Conservation (phyloP, 371 early-diverging fungal genomes). For the Mortierella polycephala region DNA sequence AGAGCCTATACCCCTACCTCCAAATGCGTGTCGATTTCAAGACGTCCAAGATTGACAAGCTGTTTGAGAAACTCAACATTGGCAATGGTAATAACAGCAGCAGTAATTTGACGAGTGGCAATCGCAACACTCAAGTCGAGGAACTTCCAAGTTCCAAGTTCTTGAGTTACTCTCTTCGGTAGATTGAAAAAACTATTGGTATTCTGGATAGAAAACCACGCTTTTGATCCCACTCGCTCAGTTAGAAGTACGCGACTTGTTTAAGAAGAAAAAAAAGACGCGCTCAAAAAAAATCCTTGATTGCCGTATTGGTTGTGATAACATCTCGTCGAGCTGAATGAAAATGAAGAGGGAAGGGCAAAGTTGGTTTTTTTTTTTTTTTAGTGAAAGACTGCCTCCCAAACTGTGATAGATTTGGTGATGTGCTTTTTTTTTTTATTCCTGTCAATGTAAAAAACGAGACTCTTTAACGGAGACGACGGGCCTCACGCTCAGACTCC, state of each 20-base stretch:
- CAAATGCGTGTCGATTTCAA: conserved; percentile 90
- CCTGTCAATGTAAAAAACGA: conserved; percentile 1
- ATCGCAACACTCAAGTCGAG: conserved; percentile 26
- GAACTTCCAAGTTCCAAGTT: conserved; percentile 27
- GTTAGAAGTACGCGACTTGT: no score
- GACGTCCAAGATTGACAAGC: conserved; percentile 70
- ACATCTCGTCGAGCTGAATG: no score
- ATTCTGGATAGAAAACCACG: no score
- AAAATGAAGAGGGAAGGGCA: no score
- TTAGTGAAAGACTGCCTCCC: no score
- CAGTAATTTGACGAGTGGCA: not conserved
- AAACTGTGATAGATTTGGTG: not conserved
- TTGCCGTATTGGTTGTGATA: no score
- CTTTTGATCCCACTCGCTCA: no score
- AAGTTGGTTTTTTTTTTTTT: no score
- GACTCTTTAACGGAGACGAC: conserved; percentile 92
- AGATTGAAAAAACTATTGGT: not conserved
- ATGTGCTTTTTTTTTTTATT: conserved; percentile 3
- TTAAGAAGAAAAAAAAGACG: no score
- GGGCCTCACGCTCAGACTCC: conserved; percentile 99
- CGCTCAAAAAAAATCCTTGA: no score
- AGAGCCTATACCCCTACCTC: conserved; percentile 84
- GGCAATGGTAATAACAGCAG: conserved; percentile 1
- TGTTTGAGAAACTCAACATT: conserved; percentile 56
- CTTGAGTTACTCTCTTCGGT: conserved; percentile 31